Evolutionary conservation across 2,329 filamentous ascomycete species (phyloP), one percentile per base, ranked within the genome.

Genomic region (Diaporthe aspalathi): DNA sequence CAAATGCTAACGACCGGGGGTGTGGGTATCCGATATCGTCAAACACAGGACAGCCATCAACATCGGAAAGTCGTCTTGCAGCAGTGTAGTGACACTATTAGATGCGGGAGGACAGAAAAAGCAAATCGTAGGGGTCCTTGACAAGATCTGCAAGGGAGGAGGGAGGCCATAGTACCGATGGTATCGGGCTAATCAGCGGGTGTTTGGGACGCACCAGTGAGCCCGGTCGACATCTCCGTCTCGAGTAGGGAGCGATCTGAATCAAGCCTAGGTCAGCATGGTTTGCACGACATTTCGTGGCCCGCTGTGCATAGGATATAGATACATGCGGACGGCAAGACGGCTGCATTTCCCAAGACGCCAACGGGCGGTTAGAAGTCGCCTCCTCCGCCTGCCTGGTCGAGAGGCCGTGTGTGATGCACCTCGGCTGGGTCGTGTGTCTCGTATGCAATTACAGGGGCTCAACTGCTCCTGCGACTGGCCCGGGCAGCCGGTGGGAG

Each of bases 381-480:
- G 11, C 32, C 24, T 40, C 57, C 45, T 49, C 16, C 60, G 20
- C 20, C 16, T 27, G 9, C 43, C 40, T 35, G 24, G 57, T 32
- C 57, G 40, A 32, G 40, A 22, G 27, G 32, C 32, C n/a, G n/a
- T 32, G 11, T 27, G 17, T n/a, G 40, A 47, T 40, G 27, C 40
- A 45, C 40, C 20, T n/a, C n/a, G 17, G 43, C 57, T 5, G 17
- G n/a, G 24, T 35, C n/a, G n/a, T 32, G 57, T 16, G 20, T 29
- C 60, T 49, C 14, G 29, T 49, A 63, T 63, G 60, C 60, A 49
- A 63, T 63, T 63, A 63, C n/a, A 22, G 60, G 43, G 60, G 60
- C 49, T 49, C 43, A 32, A 32, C 47, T 22, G 40, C n/a, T n/a
- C n/a, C n/a, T n/a, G n/a, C n/a, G n/a, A n/a, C n/a, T n/a, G n/a